Conservation (phyloP, 2,329 filamentous ascomycete species). For the Fusarium sp. region DNA sequence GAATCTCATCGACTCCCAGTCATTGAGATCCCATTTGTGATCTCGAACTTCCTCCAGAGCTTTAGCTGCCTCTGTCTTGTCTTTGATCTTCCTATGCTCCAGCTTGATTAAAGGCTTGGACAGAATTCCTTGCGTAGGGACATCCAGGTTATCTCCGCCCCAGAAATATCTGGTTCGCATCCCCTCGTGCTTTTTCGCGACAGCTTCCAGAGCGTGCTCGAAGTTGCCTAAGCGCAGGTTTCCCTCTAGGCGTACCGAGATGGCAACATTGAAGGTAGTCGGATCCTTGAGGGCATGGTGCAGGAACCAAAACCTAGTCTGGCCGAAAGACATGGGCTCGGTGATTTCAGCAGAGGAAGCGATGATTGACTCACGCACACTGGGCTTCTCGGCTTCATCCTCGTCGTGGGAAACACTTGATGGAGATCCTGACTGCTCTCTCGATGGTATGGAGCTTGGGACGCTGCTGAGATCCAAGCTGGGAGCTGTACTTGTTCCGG, state of each 20-base stretch:
- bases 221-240: not conserved
- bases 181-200: not conserved
- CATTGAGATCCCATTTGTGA: not conserved
- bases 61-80: not conserved
- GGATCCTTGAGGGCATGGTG: slow-evolving; percentile 42
- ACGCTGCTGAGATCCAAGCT: no score
- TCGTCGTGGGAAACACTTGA: not conserved
- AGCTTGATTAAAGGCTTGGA: not conserved
- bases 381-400: not conserved
- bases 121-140: not conserved
- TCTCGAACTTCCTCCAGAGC: not conserved
- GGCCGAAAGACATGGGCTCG: slow-evolving; percentile 52
- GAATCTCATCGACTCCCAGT: not conserved
- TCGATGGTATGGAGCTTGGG: no score
- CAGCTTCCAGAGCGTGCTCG: not conserved
- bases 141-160: not conserved
- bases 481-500: no score
- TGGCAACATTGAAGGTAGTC: slow-evolving; percentile 51
- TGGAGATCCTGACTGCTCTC: no score
- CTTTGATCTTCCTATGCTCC: not conserved
- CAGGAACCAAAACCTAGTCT: slow-evolving; percentile 56
- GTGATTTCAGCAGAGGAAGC: not conserved
- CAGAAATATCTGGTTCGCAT: not conserved
- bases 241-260: not conserved
- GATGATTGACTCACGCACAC: not conserved